Base-by-base conservation (phyloP, 371 early-diverging fungal species). In the Coemansia sp. region DNA sequence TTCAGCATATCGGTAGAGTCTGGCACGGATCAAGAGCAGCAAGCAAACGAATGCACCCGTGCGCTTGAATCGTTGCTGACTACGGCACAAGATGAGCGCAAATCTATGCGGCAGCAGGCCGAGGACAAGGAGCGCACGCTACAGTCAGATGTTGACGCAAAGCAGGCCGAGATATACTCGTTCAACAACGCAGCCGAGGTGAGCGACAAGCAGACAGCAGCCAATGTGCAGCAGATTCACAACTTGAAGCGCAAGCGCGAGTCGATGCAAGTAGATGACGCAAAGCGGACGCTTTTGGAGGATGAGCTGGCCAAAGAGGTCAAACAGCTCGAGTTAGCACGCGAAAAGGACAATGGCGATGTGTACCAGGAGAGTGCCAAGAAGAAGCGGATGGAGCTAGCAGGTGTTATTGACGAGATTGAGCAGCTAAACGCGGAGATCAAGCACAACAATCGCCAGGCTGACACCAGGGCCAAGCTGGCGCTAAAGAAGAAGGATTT, bases 381-480 rank as follows among this genome's bases (percentile, higher is more conserved):
- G 65, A 61, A 64, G 48, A 67, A 68, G 58, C 73, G 77, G 4
- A 20, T 62, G 25, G 73, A 75, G 65, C 59, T 72, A 12, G 62
- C 60, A 4, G 57, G 65, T 12, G 52, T 73, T 26, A 64, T 48
- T 7, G 77, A 75, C 11, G 72, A 71, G 59, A 68, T 75, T 23
- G 68, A 58, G 42, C 59, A 64, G 37, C 53, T 75, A 18, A 67
- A 75, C 47, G 3, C 67, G 2, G 77, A 75, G 68, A 75, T 75
- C n/a, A 48, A 64, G 57, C 68, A 68, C 68, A 75, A 73, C 54
- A 75, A 72, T 59, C 57, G 64, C 62, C 77, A 77, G 23, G 77
- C 84, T 0, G 89, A 90, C 59, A 84, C 84, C 0, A 79, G 87
- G 0, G 90, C 91, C 0, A 81, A 83, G 37, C 71, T 90, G 33